Conservation (phyloP, 2,329 filamentous ascomycete genomes). For the Aspergillus jensenii region DNA sequence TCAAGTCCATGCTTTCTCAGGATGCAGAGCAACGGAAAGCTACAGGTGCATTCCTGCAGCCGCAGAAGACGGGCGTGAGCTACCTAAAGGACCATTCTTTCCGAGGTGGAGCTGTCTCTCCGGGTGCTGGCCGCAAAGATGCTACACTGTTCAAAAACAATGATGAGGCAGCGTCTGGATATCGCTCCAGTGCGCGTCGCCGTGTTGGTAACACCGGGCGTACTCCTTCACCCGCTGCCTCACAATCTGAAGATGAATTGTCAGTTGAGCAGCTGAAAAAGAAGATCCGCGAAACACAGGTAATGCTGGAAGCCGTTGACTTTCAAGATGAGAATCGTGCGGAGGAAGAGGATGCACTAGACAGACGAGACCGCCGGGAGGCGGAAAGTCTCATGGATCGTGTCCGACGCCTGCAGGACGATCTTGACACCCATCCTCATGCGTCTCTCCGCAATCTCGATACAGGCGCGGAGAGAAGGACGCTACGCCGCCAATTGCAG, state of each 20-base stretch:
- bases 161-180: conserved; percentile 79
- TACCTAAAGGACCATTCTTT: conserved; percentile 97
- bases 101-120: conserved; percentile 60
- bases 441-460: conserved; percentile 68
- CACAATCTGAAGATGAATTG: conserved; percentile 72
- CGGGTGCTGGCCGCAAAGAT: conserved; percentile 73
- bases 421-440: conserved; percentile 90
- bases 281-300: conserved; percentile 89
- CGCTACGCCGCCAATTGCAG: conserved; percentile 86
- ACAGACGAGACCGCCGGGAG: conserved; percentile 85
- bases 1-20: conserved; percentile 84
- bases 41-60: conserved; percentile 83
- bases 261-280: conserved; percentile 86
- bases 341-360: conserved; percentile 89
- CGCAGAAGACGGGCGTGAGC: conserved; percentile 96
- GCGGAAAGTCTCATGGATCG: conserved; percentile 92
- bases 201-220: conserved; percentile 68
- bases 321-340: conserved; percentile 87
- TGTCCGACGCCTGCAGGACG: conserved; percentile 86
- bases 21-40: conserved; percentile 89
- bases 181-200: conserved; percentile 89
- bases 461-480: conserved; percentile 81
- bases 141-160: conserved; percentile 97
- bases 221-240: conserved; percentile 78
- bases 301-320: conserved; percentile 92